Conservation (phyloP, 1,284 basidiomycete species). For the Vanrija pseudolonga region DNA sequence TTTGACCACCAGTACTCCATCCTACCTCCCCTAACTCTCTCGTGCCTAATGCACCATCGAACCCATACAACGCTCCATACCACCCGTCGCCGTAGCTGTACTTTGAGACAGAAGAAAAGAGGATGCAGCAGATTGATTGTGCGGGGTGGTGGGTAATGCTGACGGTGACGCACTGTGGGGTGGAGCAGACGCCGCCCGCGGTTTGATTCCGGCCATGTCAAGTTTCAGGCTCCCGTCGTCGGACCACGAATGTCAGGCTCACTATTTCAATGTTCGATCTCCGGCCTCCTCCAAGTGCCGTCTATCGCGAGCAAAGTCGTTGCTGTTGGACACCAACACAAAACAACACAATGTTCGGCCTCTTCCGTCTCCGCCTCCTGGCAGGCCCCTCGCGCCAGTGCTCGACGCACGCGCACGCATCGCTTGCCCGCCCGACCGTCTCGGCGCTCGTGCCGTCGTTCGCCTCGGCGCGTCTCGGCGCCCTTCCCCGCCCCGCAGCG, state of each 20-base stretch:
- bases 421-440: slow-evolving; percentile 3
- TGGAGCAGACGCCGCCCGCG: background rate
- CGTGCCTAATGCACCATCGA: background rate
- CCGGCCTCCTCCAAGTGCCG: background rate
- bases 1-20: background rate
- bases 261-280: background rate
- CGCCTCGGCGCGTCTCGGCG: slow-evolving; percentile 1
- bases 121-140: slow-evolving; percentile 1
- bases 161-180: no score
- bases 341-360: background rate
- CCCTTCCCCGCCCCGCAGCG: background rate
- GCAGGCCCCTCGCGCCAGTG: background rate
- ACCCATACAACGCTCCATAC: background rate
- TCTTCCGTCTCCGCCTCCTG: slow-evolving; percentile 1
- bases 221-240: background rate
- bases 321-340: no score
- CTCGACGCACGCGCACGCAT: slow-evolving; percentile 10
- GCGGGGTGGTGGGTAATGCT: background rate
- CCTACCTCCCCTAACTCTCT: no score
- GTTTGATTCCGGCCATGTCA: background rate
- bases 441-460: background rate
- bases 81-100: background rate
- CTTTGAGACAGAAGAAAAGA: background rate
- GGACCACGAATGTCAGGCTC: background rate
- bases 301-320: background rate